Evolutionary conservation across 345 rosid species (phyloP).

Genomic region (Pseudoturritis turrita): DNA sequence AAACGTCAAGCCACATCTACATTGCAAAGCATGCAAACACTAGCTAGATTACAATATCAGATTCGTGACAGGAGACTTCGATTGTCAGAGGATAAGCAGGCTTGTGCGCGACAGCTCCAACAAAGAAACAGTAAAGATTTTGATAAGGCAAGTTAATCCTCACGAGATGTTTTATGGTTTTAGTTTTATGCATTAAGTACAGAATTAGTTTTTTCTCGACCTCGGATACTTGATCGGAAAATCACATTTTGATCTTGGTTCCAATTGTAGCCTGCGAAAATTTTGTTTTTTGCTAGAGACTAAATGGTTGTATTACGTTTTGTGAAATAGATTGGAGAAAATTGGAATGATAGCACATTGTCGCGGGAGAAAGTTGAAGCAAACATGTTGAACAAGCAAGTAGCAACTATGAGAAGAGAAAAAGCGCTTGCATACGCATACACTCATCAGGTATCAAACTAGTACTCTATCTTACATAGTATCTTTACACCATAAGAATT

Average conservation of each 20-base stretch:
- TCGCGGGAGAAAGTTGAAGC: conserved; percentile 76
- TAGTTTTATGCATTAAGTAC: too few species aligned
- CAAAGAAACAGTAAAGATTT: conserved; percentile 49
- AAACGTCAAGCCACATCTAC: conserved; percentile 79
- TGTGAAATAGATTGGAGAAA: conserved; percentile 37
- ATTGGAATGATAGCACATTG: conserved; percentile 61
- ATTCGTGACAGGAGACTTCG: conserved; percentile 67
- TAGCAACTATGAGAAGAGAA: conserved; percentile 87
- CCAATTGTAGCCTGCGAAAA: neutral
- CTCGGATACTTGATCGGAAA: neutral
- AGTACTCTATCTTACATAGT: neutral
- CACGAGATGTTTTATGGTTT: neutral
- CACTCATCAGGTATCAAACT: conserved; percentile 70
- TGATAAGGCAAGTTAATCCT: conserved; percentile 39
- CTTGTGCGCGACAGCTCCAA: conserved; percentile 57
- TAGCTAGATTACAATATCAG: conserved; percentile 74
- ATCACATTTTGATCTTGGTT: neutral
- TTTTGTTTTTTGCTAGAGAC: conserved; percentile 30
- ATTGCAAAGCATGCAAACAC: conserved; percentile 84
- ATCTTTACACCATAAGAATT: neutral
- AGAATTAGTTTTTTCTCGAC: neutral
- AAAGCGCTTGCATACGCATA: conserved; percentile 83
- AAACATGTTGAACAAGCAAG: conserved; percentile 50
- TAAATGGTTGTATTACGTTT: neutral
- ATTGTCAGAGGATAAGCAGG: conserved; percentile 78